Conservation (phyloP, 306 rosid genomes). For the Potentilla sterilis region DNA sequence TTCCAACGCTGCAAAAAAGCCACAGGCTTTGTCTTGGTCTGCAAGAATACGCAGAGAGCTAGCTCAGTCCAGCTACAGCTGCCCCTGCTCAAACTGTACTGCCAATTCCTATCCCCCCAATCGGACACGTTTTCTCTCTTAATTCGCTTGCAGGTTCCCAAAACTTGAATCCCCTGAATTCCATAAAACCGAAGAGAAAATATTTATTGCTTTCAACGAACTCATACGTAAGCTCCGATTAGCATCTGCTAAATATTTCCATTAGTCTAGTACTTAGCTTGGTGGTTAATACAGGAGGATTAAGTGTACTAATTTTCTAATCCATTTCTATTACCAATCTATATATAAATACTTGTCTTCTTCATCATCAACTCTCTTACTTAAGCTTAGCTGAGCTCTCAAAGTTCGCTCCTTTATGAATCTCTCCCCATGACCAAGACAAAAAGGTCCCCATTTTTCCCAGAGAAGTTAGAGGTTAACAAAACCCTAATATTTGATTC, state of each 20-base stretch:
- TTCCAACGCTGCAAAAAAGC: neutral
- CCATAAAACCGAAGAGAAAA: neutral
- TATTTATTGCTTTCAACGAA: neutral
- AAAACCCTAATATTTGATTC: slow-evolving; percentile 45
- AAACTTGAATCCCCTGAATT: slow-evolving; percentile 1
- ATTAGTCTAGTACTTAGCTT: neutral
- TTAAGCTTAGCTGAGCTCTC: neutral
- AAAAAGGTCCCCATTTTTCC: neutral
- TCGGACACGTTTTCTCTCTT: neutral
- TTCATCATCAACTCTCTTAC: neutral
- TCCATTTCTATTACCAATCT: neutral
- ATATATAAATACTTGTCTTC: neutral
- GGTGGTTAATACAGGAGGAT: neutral
- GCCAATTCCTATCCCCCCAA: neutral
- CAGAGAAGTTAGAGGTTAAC: slow-evolving; percentile 2
- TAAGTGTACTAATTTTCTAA: neutral
- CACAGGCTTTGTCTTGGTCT: neutral
- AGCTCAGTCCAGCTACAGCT: neutral
- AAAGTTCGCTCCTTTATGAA: neutral
- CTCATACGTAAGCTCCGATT: neutral
- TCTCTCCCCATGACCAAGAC: neutral
- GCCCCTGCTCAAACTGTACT: neutral
- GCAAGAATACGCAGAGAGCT: slow-evolving; percentile 6
- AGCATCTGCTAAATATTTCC: neutral
- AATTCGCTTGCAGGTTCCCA: neutral